Percentiles rank a stretch among this genome's conserved stretches.
These are phyloP conservation scores for Erodium maritimum DNA, from an alignment of 345 rosid species.

Conservation along the genomic window DNA sequence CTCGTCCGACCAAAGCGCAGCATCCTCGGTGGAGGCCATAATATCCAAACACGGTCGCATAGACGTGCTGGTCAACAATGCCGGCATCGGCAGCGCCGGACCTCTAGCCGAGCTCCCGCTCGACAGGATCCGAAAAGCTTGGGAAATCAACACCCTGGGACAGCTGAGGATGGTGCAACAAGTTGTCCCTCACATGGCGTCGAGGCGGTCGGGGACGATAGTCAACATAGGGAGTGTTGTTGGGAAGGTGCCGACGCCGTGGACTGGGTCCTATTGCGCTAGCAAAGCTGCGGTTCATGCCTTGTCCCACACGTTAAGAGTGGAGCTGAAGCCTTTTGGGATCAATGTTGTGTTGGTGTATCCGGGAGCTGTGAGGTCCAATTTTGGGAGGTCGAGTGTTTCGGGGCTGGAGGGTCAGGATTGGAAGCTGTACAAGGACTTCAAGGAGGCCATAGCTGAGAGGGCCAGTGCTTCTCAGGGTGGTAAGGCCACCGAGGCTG, in stretches of 20 bases:
- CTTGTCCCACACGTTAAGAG: conserved; percentile 32
- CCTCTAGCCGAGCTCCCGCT: conserved; percentile 45
- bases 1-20: conserved; percentile 36
- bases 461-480: conserved; percentile 45
- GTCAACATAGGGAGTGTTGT: conserved; percentile 52
- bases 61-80: conserved; percentile 43
- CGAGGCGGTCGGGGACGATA: conserved; percentile 29
- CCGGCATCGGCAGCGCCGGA: conserved; percentile 44
- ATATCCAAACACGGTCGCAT: conserved; percentile 33
- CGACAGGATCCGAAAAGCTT: conserved; percentile 32
- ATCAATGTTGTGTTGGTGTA: conserved; percentile 34
- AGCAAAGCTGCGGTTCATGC: conserved; percentile 57
- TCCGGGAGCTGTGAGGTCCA: conserved; percentile 48
- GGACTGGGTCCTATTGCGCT: conserved; percentile 58
- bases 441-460: conserved; percentile 38
- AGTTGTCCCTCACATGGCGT: conserved; percentile 57
- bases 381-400: conserved; percentile 27
- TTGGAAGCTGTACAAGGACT: conserved; percentile 48
- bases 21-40: conserved; percentile 18
- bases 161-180: conserved; percentile 51
- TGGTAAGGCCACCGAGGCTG: conserved; percentile 28
- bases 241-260: conserved; percentile 45
- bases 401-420: conserved; percentile 23
- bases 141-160: conserved; percentile 53
- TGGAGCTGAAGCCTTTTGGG: conserved; percentile 48